Evolutionary conservation across 805 yeast species (phyloP).

Genomic region (Blastobotrys americana): DNA sequence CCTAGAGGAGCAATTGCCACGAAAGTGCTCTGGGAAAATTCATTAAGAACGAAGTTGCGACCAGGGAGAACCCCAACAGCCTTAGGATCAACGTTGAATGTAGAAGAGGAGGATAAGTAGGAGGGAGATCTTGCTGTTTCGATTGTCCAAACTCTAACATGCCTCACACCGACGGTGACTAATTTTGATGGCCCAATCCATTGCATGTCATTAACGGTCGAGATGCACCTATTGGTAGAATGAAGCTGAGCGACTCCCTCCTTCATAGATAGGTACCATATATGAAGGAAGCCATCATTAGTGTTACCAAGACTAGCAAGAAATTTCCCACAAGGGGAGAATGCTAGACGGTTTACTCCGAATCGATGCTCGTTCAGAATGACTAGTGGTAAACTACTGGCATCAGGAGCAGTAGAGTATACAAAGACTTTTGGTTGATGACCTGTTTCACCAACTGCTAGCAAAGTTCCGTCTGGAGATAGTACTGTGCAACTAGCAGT

Average conservation of each 20-base stretch:
- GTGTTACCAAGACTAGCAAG: constrained; percentile 59
- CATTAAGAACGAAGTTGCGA: constrained; percentile 50
- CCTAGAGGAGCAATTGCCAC: constrained; percentile 34
- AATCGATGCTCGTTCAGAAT: constrained; percentile 56
- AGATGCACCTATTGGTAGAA: constrained; percentile 57
- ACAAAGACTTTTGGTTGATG: constrained; percentile 58
- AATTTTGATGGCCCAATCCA: constrained; percentile 47
- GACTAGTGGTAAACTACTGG: constrained; percentile 44
- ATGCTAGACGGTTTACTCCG: constrained; percentile 50
- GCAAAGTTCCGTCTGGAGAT: constrained; percentile 44
- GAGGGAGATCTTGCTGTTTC: constrained; percentile 20
- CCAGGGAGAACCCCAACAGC: constrained; percentile 40
- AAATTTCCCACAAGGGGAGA: constrained; percentile 50
- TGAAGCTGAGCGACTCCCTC: constrained; percentile 31
- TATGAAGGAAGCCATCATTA: constrained; percentile 59
- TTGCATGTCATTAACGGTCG: constrained; percentile 45
- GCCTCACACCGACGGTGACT: constrained; percentile 54
- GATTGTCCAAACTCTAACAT: constrained; percentile 55
- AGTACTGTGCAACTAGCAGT: constrained; percentile 51
- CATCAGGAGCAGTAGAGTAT: constrained; percentile 46
- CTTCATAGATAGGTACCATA: constrained; percentile 44
- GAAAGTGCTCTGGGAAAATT: constrained; percentile 44
- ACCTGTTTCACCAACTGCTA: constrained; percentile 69
- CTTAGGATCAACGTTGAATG: constrained; percentile 14
- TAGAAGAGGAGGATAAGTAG: constrained; percentile 3